These are phyloP conservation scores for Psilocybe azurescens DNA, from an alignment of 768 basidiomycete genomes.

Conservation along the genomic window DNA sequence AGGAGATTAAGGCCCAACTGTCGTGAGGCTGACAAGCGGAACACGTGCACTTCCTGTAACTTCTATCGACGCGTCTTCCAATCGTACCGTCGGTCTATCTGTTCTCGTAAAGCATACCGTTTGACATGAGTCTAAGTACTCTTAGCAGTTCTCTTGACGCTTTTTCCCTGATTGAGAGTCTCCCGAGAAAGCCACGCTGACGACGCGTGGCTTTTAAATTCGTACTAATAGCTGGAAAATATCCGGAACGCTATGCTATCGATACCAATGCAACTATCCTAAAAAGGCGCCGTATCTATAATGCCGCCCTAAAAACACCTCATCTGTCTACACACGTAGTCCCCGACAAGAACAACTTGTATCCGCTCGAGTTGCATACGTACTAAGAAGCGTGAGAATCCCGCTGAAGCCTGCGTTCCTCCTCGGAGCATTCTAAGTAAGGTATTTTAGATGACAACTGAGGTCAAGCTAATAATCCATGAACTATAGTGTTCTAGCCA, in stretches of 20 bases:
- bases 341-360: neutral
- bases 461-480: neutral
- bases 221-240: neutral
- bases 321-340: neutral
- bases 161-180: neutral
- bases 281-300: neutral
- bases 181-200: neutral
- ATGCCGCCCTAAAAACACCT: neutral
- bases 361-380: neutral
- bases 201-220: slow-evolving; percentile 2
- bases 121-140: neutral
- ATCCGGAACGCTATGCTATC: neutral
- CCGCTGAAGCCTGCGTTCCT: neutral
- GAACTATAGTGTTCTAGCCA: neutral
- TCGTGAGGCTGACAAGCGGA: slow-evolving; percentile 23
- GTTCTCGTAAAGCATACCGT: neutral
- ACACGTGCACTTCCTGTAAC: slow-evolving; percentile 13
- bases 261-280: neutral
- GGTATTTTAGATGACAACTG: neutral
- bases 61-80: neutral
- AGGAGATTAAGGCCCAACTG: slow-evolving; percentile 14
- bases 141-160: neutral
- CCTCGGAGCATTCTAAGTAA: neutral
- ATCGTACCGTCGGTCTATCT: neutral
- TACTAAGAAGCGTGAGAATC: neutral